Evolutionary conservation across 257 asterid genomes (phyloP), one percentile per base, ranked within the genome.

Genomic region (Rauvolfia tetraphylla): DNA sequence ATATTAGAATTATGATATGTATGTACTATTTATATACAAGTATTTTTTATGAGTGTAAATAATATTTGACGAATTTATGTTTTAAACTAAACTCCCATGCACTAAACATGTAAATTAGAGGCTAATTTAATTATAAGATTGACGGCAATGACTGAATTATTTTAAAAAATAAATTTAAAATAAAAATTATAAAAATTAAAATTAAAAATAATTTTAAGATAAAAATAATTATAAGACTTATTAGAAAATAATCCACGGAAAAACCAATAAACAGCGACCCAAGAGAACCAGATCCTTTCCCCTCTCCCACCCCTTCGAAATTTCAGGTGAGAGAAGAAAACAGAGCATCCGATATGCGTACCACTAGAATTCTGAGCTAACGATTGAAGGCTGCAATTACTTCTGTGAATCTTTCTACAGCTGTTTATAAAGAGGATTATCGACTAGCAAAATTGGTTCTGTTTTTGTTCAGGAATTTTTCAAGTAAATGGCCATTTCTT

Each of bases 401-500:
- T 38, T 67, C 14, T 22, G 44, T 9, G n/a, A 34, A 66, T 1
- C 5, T 36, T 20, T 49, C 34, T 66, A 36, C 17, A 66, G 17
- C 39, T 61, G 15, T 29, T 38, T 20, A 7, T 22, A 38, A 29
- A 41, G 33, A 39, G 51, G 51, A 22, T 67, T n/a, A 34, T 67
- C 29, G 1, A 23, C 38, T n/a, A 2, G 72, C 15, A 34, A 67
- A 38, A 20, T 44, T 38, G 49, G 22, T 66, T 0, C 7, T 5
- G 10, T 22, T 38, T n/a, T 3, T 33, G 22, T 67, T 38, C 48
- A 10, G 27, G 2, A 33, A 9, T 17, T 18, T 18, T 7, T 36
- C 7, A 5, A 20, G 33, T 67, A 27, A 78, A 90, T 90, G 95
- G 89, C 87, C 22, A 34, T 86, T 72, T 83, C 86, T 71, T 77